phyloP scores from a whole-genome alignment of 495 filamentous ascomycete genomes.

The Podospora comata region DNA sequence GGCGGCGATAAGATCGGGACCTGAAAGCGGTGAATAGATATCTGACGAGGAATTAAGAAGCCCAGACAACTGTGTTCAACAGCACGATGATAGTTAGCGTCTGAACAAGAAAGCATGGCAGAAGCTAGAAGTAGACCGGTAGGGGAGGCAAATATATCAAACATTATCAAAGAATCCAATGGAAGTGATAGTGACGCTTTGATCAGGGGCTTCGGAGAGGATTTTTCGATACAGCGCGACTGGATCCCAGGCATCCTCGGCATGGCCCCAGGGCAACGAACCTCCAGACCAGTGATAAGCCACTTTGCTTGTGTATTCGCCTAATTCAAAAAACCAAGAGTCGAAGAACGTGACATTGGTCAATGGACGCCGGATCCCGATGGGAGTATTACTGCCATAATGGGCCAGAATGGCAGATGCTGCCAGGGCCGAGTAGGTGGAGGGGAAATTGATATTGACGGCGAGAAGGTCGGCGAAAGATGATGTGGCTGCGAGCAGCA shows the following conservation, averaged over 20 bases:
- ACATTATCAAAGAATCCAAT: slow-evolving; percentile 45
- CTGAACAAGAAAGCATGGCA: neutral
- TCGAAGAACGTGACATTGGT: slow-evolving; percentile 46
- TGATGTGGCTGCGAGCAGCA: slow-evolving; percentile 37
- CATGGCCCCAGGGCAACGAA: slow-evolving; percentile 30
- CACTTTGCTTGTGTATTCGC: slow-evolving; percentile 39
- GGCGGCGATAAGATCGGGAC: slow-evolving; percentile 34
- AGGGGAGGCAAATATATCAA: neutral
- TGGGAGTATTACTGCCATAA: slow-evolving; percentile 39
- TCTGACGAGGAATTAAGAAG: slow-evolving; percentile 42
- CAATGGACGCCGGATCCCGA: slow-evolving; percentile 40
- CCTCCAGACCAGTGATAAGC: slow-evolving; percentile 39
- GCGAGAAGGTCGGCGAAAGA: slow-evolving; percentile 37
- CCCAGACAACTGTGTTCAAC: slow-evolving; percentile 30
- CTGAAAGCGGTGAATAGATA: slow-evolving; percentile 31
- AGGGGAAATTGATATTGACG: slow-evolving; percentile 45
- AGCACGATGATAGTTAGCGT: neutral
- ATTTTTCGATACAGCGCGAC: slow-evolving; percentile 43
- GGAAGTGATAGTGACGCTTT: slow-evolving; percentile 43
- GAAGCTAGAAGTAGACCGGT: neutral
- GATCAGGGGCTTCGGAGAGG: slow-evolving; percentile 33
- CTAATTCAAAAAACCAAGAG: slow-evolving; percentile 30
- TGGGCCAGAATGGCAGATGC: slow-evolving; percentile 43
- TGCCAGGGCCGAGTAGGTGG: slow-evolving; percentile 41
- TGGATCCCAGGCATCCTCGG: slow-evolving; percentile 42